Percentiles rank a stretch among this genome's conserved stretches.
These are phyloP conservation scores for Prunus dulcis DNA, from an alignment of 306 rosid species.

Conservation along the genomic window DNA sequence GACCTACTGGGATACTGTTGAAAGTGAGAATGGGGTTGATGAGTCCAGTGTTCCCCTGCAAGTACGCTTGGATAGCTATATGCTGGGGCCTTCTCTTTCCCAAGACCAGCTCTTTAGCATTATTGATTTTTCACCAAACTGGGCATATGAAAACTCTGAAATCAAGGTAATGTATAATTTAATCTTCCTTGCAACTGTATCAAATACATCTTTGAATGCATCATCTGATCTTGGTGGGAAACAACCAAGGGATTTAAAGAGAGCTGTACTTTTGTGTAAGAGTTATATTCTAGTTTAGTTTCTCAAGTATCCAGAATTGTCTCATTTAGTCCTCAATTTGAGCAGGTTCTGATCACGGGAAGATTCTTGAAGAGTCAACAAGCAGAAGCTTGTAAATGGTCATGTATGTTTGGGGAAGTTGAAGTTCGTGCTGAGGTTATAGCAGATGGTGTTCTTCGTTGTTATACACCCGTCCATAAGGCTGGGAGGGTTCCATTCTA, in stretches of 20 bases:
- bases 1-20: slow-evolving; percentile 64
- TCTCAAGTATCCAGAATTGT: neutral
- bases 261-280: neutral
- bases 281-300: slow-evolving; percentile 11
- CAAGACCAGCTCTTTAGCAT: slow-evolving; percentile 80
- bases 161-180: slow-evolving; percentile 48
- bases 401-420: slow-evolving; percentile 89
- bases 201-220: neutral
- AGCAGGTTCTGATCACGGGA: slow-evolving; percentile 76
- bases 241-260: neutral
- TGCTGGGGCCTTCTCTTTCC: slow-evolving; percentile 69
- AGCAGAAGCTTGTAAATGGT: slow-evolving; percentile 60
- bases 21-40: slow-evolving; percentile 49
- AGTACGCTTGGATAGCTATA: slow-evolving; percentile 49
- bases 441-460: slow-evolving; percentile 63
- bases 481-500: slow-evolving; percentile 81
- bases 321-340: slow-evolving; percentile 8
- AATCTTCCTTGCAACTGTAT: slow-evolving; percentile 19
- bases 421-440: slow-evolving; percentile 78
- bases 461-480: slow-evolving; percentile 73
- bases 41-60: slow-evolving; percentile 46
- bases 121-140: slow-evolving; percentile 75
- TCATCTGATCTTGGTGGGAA: slow-evolving; percentile 15
- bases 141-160: slow-evolving; percentile 67
- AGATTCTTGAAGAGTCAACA: slow-evolving; percentile 54